A percentile compares a stretch with the other conserved stretches of the same genome.
Evolutionary conservation across 169 alveolate species (phyloP).

Genomic region (Plasmodium billcollinsi): DNA sequence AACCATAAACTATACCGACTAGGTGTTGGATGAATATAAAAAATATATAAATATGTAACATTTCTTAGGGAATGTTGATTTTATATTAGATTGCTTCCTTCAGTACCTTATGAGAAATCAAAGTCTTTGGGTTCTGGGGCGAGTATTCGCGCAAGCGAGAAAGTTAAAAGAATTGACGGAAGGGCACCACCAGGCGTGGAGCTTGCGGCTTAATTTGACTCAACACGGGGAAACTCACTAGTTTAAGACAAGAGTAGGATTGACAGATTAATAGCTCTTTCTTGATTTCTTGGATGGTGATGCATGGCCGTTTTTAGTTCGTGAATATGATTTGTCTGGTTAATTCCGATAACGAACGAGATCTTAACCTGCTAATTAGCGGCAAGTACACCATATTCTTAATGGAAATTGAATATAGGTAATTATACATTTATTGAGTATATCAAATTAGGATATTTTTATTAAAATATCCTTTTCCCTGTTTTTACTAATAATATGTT

Average conservation of each 20-base stretch:
- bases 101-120: slow-evolving; percentile 93
- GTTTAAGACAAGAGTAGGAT: slow-evolving; percentile 93
- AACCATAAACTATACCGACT: slow-evolving; percentile 94
- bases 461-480: slow-evolving; percentile 72
- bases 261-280: slow-evolving; percentile 93
- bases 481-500: slow-evolving; percentile 84
- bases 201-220: slow-evolving; percentile 95
- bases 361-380: slow-evolving; percentile 95
- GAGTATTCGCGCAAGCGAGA: slow-evolving; percentile 97
- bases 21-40: slow-evolving; percentile 71
- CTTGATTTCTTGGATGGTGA: slow-evolving; percentile 93
- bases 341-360: slow-evolving; percentile 93
- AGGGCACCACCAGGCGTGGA: slow-evolving; percentile 96
- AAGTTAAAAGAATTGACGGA: slow-evolving; percentile 95
- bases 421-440: not conserved
- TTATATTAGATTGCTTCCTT: slow-evolving; percentile 76
- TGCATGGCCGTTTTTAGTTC: slow-evolving; percentile 94
- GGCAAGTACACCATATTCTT: slow-evolving; percentile 49
- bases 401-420: not conserved
- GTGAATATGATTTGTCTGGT: slow-evolving; percentile 85
- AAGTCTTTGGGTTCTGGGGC: slow-evolving; percentile 96
- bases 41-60: not conserved
- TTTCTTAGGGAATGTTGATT: slow-evolving; percentile 81
- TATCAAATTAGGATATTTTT: slow-evolving; percentile 9
- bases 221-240: slow-evolving; percentile 94